Conservation (phyloP, 1,284 basidiomycete genomes). For the Cutaneotrichosporon cavernicola region DNA sequence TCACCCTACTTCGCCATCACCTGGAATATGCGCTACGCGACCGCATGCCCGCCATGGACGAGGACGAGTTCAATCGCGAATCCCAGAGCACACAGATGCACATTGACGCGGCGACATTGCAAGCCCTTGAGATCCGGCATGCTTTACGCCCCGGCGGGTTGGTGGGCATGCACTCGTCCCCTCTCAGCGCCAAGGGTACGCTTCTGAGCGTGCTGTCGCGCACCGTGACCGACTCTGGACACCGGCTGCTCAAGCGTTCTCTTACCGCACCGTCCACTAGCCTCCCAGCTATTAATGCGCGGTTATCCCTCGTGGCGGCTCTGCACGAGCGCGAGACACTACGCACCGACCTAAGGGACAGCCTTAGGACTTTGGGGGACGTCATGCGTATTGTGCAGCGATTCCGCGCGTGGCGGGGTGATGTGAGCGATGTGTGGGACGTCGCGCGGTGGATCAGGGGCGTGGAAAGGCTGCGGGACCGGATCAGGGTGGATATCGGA, state of each 20-base stretch:
- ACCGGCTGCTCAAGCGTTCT: slow-evolving; percentile 63
- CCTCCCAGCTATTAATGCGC: slow-evolving; percentile 66
- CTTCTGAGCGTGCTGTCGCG: slow-evolving; percentile 74
- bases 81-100: slow-evolving; percentile 67
- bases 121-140: slow-evolving; percentile 82
- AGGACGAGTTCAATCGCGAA: slow-evolving; percentile 63
- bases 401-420: slow-evolving; percentile 69
- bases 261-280: slow-evolving; percentile 68
- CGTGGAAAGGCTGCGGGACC: slow-evolving; percentile 30
- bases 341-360: slow-evolving; percentile 64
- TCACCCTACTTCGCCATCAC: slow-evolving; percentile 67
- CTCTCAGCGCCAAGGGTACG: slow-evolving; percentile 57
- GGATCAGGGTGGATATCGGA: slow-evolving; percentile 22
- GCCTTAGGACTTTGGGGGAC: slow-evolving; percentile 67
- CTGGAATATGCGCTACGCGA: slow-evolving; percentile 72
- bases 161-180: slow-evolving; percentile 24
- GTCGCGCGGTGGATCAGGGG: slow-evolving; percentile 40
- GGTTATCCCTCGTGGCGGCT: slow-evolving; percentile 76
- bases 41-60: slow-evolving; percentile 65
- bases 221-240: slow-evolving; percentile 76
- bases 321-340: slow-evolving; percentile 67
- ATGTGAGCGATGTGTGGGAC: slow-evolving; percentile 58
- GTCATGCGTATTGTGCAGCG: slow-evolving; percentile 74
- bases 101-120: slow-evolving; percentile 85
- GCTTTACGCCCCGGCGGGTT: slow-evolving; percentile 68